phyloP scores from a whole-genome alignment of 306 rosid species.

The Quercus dentata region DNA sequence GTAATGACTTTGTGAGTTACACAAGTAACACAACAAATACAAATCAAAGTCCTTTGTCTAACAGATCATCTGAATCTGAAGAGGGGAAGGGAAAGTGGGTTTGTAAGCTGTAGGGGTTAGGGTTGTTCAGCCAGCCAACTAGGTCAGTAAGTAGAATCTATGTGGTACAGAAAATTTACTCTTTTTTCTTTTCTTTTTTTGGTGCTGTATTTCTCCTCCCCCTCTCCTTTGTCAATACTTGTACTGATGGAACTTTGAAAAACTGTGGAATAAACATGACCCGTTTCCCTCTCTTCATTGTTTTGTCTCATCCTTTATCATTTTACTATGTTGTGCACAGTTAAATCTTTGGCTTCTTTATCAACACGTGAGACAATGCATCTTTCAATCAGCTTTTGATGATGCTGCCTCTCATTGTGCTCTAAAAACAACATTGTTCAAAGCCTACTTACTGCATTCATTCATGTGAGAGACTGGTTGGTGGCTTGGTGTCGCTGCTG shows the following conservation, averaged over 20 bases:
- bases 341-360: conserved; percentile 24
- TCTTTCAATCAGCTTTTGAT: conserved; percentile 34
- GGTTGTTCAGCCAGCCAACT: conserved; percentile 30
- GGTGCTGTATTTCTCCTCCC: conserved; percentile 59
- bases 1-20: conserved; percentile 42
- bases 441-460: not conserved
- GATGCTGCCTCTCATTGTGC: conserved; percentile 29
- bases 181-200: conserved; percentile 23
- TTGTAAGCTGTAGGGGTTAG: conserved; percentile 48
- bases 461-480: conserved; percentile 6
- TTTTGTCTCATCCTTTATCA: conserved; percentile 28
- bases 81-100: conserved; percentile 39
- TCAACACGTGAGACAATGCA: conserved; percentile 23
- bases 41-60: conserved; percentile 76
- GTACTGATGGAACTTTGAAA: conserved; percentile 70
- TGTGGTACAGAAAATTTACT: conserved; percentile 76
- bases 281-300: conserved; percentile 35
- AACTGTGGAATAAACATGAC: conserved; percentile 64
- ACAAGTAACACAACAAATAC: conserved; percentile 61
- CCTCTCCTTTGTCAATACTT: conserved; percentile 65
- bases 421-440: conserved; percentile 1
- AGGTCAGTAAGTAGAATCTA: conserved; percentile 35
- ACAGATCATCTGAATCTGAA: conserved; percentile 56
- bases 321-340: conserved; percentile 9
- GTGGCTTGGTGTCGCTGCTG: conserved; percentile 28